Percentiles rank a stretch among this genome's conserved stretches.
Conservation (phyloP, 164 flowering plant genomes). For the Vitis rotundifolia region DNA sequence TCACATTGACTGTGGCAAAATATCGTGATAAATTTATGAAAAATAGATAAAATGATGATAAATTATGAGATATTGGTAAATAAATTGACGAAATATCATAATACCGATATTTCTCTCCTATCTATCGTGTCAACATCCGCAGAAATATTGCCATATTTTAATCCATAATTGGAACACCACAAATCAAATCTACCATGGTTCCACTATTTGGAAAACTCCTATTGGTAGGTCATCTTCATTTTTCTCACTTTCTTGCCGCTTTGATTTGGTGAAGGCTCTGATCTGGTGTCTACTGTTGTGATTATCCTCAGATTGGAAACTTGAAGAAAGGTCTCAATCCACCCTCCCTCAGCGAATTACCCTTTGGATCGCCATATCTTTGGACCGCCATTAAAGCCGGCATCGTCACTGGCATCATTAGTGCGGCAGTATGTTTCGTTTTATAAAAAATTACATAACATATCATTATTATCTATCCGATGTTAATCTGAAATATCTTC, state of each 20-base stretch:
- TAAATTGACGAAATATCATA: too few species aligned
- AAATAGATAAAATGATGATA: too few species aligned
- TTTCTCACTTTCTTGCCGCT: not conserved
- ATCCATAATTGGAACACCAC: not conserved
- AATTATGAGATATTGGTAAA: too few species aligned
- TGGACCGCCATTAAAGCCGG: constrained; percentile 64
- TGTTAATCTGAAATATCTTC: too few species aligned
- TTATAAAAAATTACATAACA: too few species aligned
- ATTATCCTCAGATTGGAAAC: constrained; percentile 58
- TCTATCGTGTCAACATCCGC: too few species aligned
- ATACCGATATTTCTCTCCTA: too few species aligned
- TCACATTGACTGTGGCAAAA: too few species aligned
- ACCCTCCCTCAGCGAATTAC: constrained; percentile 52
- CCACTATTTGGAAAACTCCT: not conserved
- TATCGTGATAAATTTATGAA: too few species aligned
- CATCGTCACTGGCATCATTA: constrained; percentile 66
- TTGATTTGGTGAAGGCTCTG: not conserved
- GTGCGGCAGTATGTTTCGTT: constrained; percentile 58
- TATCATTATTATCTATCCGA: not conserved
- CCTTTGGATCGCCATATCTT: constrained; percentile 47
- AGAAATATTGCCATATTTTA: too few species aligned
- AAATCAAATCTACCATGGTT: not conserved
- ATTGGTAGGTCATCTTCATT: constrained; percentile 11
- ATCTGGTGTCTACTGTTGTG: not conserved
- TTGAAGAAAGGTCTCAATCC: constrained; percentile 78